Conservation (phyloP, 768 basidiomycete species). For the Boletus insuetus region DNA sequence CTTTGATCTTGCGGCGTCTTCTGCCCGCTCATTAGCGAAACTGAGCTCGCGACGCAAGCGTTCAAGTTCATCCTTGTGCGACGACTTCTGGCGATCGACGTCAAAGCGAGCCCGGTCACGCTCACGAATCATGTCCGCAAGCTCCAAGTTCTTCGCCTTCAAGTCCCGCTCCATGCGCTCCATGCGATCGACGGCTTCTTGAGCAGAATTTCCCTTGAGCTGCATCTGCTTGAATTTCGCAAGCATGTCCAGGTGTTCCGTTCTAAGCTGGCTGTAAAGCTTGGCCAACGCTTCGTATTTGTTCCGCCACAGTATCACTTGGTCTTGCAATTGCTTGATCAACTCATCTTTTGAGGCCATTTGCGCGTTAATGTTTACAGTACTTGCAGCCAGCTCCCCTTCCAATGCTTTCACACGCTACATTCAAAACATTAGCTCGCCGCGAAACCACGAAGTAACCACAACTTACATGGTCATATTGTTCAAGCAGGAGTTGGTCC, state of each 20-base stretch:
- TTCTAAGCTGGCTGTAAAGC: conserved; percentile 95
- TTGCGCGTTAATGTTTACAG: conserved; percentile 78
- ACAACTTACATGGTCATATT: conserved; percentile 82
- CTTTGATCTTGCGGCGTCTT: conserved; percentile 88
- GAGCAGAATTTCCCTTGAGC: conserved; percentile 96
- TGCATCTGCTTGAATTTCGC: conserved; percentile 97
- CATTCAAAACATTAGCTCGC: conserved; percentile 8
- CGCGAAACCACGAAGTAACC: not conserved
- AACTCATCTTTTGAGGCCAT: conserved; percentile 91
- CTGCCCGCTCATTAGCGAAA: conserved; percentile 97
- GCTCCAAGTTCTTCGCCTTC: conserved; percentile 96
- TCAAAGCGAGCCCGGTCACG: conserved; percentile 95
- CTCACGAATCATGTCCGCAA: conserved; percentile 98
- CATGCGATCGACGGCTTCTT: conserved; percentile 97
- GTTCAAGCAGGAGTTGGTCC: conserved; percentile 95
- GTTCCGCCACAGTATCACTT: conserved; percentile 95
- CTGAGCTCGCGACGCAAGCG: conserved; percentile 86
- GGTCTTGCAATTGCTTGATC: conserved; percentile 93
- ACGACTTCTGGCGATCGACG: conserved; percentile 87
- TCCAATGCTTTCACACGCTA: conserved; percentile 96
- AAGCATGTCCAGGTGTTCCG: conserved; percentile 96
- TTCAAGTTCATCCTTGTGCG: conserved; percentile 94
- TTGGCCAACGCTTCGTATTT: conserved; percentile 99
- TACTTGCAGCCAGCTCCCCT: conserved; percentile 75
- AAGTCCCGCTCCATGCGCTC: conserved; percentile 98